A percentile compares a stretch with the other conserved stretches of the same genome.
Evolutionary conservation across 2,329 filamentous ascomycete genomes (phyloP).

Genomic region (Fusarium sp.): DNA sequence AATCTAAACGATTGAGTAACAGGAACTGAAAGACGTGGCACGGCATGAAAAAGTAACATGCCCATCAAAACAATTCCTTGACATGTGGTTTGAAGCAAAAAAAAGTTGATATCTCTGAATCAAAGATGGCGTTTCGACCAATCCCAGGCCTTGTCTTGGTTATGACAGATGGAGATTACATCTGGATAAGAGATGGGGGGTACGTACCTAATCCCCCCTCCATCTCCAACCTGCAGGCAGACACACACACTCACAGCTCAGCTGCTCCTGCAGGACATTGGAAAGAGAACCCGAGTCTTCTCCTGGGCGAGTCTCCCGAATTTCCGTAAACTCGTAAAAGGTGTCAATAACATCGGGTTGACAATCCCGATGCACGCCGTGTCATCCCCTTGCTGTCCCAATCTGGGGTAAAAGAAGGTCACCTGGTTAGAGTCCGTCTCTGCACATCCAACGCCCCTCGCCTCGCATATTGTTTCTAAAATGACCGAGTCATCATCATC

Average conservation of each 20-base stretch:
- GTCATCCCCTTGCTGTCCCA: background rate
- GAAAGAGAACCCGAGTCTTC: constrained; percentile 9
- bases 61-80: constrained; percentile 4
- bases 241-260: background rate
- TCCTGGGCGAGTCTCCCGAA: background rate
- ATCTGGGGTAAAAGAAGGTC: background rate
- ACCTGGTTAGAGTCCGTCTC: background rate
- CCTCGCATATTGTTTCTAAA: constrained; percentile 22
- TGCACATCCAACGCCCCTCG: constrained; percentile 5
- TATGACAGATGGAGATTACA: constrained; percentile 46
- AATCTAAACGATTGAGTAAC: constrained; percentile 3
- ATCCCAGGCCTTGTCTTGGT: constrained; percentile 22
- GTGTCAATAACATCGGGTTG: background rate
- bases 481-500: constrained; percentile 11
- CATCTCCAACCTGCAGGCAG: constrained; percentile 10
- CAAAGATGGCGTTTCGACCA: constrained; percentile 28
- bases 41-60: constrained; percentile 2
- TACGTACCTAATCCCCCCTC: constrained; percentile 26
- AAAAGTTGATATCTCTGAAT: constrained; percentile 40
- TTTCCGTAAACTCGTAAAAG: background rate
- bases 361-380: constrained; percentile 7
- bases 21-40: constrained; percentile 30
- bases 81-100: constrained; percentile 14
- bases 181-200: constrained; percentile 15
- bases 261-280: constrained; percentile 11